Conservation (phyloP, 495 filamentous ascomycete genomes). For the Durotheca rogersii region DNA sequence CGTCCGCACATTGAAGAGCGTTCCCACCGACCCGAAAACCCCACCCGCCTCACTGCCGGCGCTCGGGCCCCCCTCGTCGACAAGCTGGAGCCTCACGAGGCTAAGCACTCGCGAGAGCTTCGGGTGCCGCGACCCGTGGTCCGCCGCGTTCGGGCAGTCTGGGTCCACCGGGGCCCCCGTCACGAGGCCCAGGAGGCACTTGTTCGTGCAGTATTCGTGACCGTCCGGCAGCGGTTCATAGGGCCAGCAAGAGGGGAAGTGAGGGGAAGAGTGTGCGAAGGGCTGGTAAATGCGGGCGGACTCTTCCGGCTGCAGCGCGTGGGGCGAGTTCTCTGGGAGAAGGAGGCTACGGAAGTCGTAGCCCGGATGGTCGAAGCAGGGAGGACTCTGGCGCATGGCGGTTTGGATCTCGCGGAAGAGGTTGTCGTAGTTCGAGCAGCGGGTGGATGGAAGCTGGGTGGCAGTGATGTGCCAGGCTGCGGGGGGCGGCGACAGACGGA, state of each 20-base stretch:
- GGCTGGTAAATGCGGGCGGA: no score
- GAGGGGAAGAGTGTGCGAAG: no score
- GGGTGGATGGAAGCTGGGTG: no score
- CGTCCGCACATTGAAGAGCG: conserved; percentile 39
- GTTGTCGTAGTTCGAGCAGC: no score
- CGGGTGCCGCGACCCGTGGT: conserved; percentile 23
- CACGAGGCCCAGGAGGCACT: background rate
- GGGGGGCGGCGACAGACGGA: conserved; percentile 36
- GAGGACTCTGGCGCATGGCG: no score
- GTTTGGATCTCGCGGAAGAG: no score
- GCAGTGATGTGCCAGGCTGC: conserved; percentile 47
- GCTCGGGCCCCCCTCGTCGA: background rate
- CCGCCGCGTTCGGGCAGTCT: conserved; percentile 33
- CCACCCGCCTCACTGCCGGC: conserved; percentile 37
- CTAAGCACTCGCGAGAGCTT: background rate
- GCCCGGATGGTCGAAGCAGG: no score
- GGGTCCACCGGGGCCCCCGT: conserved; percentile 28
- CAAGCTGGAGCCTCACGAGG: background rate
- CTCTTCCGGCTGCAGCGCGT: no score
- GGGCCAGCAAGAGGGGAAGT: no score
- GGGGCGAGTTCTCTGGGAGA: no score
- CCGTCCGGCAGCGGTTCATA: no score
- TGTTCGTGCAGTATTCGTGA: background rate
- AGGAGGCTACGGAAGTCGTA: no score
- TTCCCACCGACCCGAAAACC: conserved; percentile 32